Evolutionary conservation across 768 basidiomycete species (phyloP), one percentile per base, ranked within the genome.

Genomic region (Nidularia sp.): DNA sequence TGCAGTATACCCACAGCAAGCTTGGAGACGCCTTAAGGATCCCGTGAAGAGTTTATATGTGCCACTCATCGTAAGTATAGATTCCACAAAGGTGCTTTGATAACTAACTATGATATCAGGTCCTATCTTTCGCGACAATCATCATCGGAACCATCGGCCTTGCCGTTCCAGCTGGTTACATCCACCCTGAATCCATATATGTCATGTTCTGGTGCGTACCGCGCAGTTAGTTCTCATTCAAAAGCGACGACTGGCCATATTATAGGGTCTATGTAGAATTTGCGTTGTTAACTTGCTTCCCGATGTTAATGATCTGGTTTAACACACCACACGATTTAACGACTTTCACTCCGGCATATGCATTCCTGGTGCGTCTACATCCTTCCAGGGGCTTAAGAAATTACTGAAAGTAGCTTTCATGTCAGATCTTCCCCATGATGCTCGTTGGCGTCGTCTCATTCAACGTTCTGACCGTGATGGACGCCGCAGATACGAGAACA

Each of bases 231-330:
- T 51, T 34, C 25, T 9, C 15, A 35, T 7, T 13, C 2, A 29
- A 9, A 0, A 44, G n/a, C 10, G 9, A 25, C 10, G 42, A 25
- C 18, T 18, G 50, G n/a, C 34, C 45, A 42, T 41, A 34, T 9
- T 3, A n/a, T 51, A 76, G 76, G 76, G 60, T 74, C 12, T 79
- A 79, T 51, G 70, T 75, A 29, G 53, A 61, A 22, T 61, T 73
- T 6, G 57, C 74, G 1, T 42, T 73, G 22, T 6, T 68, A 3
- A 68, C 73, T 7, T 77, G 72, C 53, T 71, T 78, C 55, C 71
- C 72, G 5, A 77, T 78, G 76, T 58, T 77, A 47, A 73, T 75
- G 70, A 71, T 78, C 43, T 79, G 74, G 75, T 77, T 72, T 61
- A 75, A 75, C 50, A 60, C 72, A 47, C 73, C 76, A 3, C 76